Evolutionary conservation across 306 rosid species (phyloP).

Genomic region (Quercus ilex): DNA sequence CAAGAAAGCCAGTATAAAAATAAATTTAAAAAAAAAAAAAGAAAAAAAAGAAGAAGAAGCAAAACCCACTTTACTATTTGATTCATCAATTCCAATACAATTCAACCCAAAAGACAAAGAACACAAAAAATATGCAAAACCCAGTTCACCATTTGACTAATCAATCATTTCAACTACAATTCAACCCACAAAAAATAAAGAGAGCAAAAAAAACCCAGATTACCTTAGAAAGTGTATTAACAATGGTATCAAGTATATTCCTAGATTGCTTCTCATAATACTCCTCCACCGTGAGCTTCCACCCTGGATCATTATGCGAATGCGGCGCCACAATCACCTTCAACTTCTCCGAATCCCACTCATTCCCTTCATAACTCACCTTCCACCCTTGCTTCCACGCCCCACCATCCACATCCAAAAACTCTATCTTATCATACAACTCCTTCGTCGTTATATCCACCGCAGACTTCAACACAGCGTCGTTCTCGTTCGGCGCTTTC

Average conservation of each 20-base stretch:
- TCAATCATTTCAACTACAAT: not conserved
- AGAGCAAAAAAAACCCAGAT: not conserved
- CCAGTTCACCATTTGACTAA: slow-evolving; percentile 23
- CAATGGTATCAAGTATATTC: slow-evolving; percentile 88
- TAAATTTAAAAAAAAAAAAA: too few species aligned
- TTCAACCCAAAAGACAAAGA: not conserved
- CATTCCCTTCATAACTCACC: slow-evolving; percentile 77
- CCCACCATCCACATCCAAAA: slow-evolving; percentile 83
- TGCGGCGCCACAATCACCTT: slow-evolving; percentile 92
- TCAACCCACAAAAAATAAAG: not conserved
- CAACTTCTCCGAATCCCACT: slow-evolving; percentile 90
- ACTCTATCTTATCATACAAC: slow-evolving; percentile 75
- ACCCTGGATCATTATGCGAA: slow-evolving; percentile 98
- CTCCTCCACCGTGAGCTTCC: slow-evolving; percentile 93
- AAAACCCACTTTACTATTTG: too few species aligned
- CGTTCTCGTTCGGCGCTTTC: slow-evolving; percentile 17
- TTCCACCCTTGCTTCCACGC: slow-evolving; percentile 97
- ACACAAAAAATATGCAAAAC: not conserved
- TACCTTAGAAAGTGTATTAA: slow-evolving; percentile 76
- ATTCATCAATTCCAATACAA: too few species aligned
- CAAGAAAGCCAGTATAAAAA: too few species aligned
- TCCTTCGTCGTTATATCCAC: slow-evolving; percentile 90
- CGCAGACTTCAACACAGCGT: slow-evolving; percentile 26
- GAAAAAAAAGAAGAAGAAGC: too few species aligned
- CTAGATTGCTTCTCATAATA: slow-evolving; percentile 80